Conservation (phyloP, 352 stramenopile species). For the Pythium guiyangense region DNA sequence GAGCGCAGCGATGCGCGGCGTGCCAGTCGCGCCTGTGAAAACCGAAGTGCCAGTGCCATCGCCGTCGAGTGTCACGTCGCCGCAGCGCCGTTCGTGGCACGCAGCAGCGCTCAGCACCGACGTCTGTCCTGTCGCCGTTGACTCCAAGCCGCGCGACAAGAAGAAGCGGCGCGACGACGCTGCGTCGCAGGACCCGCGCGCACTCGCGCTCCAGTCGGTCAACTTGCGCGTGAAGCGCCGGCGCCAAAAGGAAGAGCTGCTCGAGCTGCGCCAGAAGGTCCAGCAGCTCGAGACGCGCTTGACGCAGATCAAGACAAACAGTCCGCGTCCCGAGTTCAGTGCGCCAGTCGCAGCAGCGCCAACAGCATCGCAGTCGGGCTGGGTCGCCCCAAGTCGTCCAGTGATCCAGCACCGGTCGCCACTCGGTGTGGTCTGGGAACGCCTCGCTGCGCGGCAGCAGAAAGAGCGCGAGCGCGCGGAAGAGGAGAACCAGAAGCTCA, state of each 20-base stretch:
- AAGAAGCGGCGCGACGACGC: slow-evolving; percentile 8
- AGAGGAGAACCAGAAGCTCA: slow-evolving; percentile 12
- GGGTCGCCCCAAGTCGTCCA: background rate
- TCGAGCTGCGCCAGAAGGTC: slow-evolving; percentile 13
- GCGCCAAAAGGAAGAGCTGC: slow-evolving; percentile 10
- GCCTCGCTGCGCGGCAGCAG: slow-evolving; percentile 9
- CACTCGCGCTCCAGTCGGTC: slow-evolving; percentile 7
- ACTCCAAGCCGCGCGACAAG: slow-evolving; percentile 6
- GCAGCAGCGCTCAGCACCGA: background rate
- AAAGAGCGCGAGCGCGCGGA: slow-evolving; percentile 12
- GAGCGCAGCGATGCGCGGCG: background rate
- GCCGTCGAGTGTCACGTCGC: background rate
- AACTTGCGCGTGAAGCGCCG: slow-evolving; percentile 12
- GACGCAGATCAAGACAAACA: slow-evolving; percentile 4
- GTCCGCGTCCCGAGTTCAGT: too few relatives aligned
- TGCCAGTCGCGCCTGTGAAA: background rate
- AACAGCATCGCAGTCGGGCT: background rate
- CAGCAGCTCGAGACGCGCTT: slow-evolving; percentile 12
- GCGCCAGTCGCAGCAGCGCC: background rate
- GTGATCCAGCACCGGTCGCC: slow-evolving; percentile 11
- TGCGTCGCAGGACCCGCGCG: slow-evolving; percentile 2
- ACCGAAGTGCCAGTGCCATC: background rate
- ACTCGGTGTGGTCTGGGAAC: slow-evolving; percentile 11
- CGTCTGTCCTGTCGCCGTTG: slow-evolving; percentile 2
- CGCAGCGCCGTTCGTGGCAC: background rate